Percentiles rank a stretch among this genome's conserved stretches.
phyloP scores from a whole-genome alignment of 257 asterid species.

The Buddleja alternifolia region DNA sequence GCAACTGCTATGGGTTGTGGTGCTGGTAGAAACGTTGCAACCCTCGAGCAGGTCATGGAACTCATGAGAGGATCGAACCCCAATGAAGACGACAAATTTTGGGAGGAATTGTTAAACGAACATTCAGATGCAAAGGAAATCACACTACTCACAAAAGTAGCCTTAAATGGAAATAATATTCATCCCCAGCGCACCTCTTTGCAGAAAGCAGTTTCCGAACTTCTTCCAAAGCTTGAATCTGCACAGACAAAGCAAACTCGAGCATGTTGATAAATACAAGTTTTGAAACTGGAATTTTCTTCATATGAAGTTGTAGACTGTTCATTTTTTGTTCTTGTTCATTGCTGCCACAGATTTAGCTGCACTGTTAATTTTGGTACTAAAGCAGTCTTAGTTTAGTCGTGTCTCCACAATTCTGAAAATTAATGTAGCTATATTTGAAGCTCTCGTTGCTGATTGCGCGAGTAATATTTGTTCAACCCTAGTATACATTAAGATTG shows the following conservation, averaged over 20 bases:
- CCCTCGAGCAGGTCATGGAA: conserved; percentile 59
- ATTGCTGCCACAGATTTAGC: neutral
- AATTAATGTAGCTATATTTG: neutral
- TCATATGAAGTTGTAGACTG: neutral
- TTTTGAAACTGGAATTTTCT: conserved; percentile 22
- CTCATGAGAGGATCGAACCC: conserved; percentile 58
- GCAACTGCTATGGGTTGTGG: conserved; percentile 99
- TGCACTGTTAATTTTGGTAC: neutral
- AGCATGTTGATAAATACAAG: conserved; percentile 36
- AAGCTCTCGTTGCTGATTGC: conserved; percentile 8
- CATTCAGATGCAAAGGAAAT: conserved; percentile 42
- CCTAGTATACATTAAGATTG: neutral
- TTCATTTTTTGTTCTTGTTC: neutral
- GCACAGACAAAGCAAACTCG: conserved; percentile 42
- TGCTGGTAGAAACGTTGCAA: conserved; percentile 95
- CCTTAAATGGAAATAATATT: conserved; percentile 49
- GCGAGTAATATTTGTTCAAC: neutral
- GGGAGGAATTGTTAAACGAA: conserved; percentile 60
- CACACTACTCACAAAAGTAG: conserved; percentile 53
- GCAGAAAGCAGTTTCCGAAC: conserved; percentile 61
- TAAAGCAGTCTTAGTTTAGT: conserved; percentile 6
- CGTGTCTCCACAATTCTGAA: neutral
- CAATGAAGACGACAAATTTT: conserved; percentile 62
- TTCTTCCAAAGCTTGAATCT: conserved; percentile 65
- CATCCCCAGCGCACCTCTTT: conserved; percentile 43